A percentile compares a stretch with the other conserved stretches of the same genome.
These are phyloP conservation scores for Populus tomentosa DNA, from an alignment of 441 rosid genomes.

Conservation along the genomic window DNA sequence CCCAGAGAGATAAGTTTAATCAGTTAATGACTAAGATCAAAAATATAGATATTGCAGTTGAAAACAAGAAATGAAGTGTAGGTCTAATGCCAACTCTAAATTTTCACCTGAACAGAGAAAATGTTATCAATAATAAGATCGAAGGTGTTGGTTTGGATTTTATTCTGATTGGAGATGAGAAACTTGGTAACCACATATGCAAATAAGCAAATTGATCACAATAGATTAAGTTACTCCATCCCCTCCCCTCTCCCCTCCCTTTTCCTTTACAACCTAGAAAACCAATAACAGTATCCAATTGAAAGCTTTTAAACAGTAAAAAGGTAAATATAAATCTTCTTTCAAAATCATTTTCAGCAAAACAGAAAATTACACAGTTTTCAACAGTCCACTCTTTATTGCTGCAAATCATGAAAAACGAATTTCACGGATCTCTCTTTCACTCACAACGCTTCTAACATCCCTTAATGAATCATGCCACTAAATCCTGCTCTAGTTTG, in stretches of 20 bases:
- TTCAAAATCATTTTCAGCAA: background rate
- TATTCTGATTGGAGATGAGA: background rate
- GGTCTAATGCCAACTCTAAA: conserved; percentile 5
- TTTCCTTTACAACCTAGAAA: background rate
- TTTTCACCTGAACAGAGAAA: background rate
- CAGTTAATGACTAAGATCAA: background rate
- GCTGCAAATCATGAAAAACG: background rate
- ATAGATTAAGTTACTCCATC: background rate
- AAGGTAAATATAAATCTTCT: background rate
- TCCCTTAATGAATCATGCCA: background rate
- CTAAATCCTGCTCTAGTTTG: background rate
- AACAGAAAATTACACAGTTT: background rate
- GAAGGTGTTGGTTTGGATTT: background rate
- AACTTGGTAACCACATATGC: background rate
- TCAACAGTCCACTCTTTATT: background rate
- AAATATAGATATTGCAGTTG: background rate
- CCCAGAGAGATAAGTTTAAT: background rate
- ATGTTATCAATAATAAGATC: background rate
- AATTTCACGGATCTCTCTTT: background rate
- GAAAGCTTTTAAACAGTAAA: background rate
- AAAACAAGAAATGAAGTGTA: background rate
- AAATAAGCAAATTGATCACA: background rate
- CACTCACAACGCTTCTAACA: background rate
- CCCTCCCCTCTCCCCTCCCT: background rate
- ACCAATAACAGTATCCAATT: background rate